A percentile compares a stretch with the other conserved stretches of the same genome.
Evolutionary conservation across 108 stramenopile genomes (phyloP).

Genomic region (Skeletonema tropicum): DNA sequence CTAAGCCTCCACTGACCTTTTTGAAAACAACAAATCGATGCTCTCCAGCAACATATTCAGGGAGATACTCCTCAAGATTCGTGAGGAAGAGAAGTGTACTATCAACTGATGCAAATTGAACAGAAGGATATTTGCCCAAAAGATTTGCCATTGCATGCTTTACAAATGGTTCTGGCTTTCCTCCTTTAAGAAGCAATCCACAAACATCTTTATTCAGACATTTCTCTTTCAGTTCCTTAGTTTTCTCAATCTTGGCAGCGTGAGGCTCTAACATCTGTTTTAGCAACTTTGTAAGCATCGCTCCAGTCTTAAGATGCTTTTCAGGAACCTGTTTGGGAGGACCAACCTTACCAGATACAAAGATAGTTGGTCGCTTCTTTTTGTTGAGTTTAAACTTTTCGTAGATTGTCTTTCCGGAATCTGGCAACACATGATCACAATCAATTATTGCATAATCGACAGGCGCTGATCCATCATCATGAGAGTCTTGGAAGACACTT

Average conservation of each 20-base stretch:
- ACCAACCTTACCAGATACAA: conserved; percentile 77
- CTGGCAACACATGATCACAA: conserved; percentile 68
- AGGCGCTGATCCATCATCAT: conserved; percentile 63
- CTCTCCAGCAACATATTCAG: conserved; percentile 70
- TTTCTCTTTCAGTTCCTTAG: conserved; percentile 81
- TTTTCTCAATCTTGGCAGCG: conserved; percentile 89
- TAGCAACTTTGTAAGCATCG: conserved; percentile 77
- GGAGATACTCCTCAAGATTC: conserved; percentile 78
- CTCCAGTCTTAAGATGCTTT: conserved; percentile 82
- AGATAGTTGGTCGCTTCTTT: conserved; percentile 76
- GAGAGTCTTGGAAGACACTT: conserved; percentile 79
- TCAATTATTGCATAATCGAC: conserved; percentile 79
- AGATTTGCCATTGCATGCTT: conserved; percentile 84
- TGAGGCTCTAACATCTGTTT: conserved; percentile 74
- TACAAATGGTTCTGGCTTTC: conserved; percentile 70
- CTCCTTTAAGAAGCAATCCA: conserved; percentile 78
- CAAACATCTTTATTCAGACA: conserved; percentile 83
- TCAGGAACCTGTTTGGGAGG: conserved; percentile 81
- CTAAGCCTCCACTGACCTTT: conserved; percentile 73
- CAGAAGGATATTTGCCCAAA: conserved; percentile 69
- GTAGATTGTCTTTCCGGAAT: conserved; percentile 71
- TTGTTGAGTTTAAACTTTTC: conserved; percentile 80
- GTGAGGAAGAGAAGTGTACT: conserved; percentile 69
- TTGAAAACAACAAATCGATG: conserved; percentile 86
- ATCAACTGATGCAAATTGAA: conserved; percentile 83